A percentile compares a stretch with the other conserved stretches of the same genome.
phyloP scores from a whole-genome alignment of 2,329 filamentous ascomycete genomes.

The Claviceps fusiformis region DNA sequence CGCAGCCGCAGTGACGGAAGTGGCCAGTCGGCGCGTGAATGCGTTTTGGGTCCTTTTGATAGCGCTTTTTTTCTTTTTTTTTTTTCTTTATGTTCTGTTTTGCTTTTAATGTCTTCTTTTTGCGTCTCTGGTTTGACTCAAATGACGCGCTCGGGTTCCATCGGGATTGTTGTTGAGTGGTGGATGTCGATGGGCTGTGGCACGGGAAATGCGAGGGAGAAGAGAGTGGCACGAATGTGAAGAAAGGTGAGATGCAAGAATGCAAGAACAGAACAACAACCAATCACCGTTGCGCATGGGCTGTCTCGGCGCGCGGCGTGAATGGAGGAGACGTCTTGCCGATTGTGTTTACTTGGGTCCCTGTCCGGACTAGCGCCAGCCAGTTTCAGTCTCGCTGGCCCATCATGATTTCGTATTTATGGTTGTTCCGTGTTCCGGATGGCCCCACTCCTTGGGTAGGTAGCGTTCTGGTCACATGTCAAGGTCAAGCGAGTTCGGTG shows the following conservation, averaged over 20 bases:
- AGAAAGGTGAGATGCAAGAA: not conserved
- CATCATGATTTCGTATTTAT: conserved; percentile 2
- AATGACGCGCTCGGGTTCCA: not conserved
- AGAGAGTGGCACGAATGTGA: no score
- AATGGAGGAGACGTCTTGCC: not conserved
- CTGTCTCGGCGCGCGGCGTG: not conserved
- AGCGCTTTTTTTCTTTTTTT: not conserved
- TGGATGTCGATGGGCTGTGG: not conserved
- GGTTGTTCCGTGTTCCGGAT: conserved; percentile 4
- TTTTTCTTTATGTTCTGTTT: not conserved
- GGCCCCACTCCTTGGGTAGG: not conserved
- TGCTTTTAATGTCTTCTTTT: not conserved
- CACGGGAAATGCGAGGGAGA: conserved; percentile 1
- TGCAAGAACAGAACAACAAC: not conserved
- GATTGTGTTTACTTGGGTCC: conserved; percentile 17
- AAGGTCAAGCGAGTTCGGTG: not conserved
- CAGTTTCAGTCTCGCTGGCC: not conserved
- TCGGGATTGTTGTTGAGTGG: not conserved
- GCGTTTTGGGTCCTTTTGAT: not conserved
- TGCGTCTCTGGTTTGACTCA: conserved; percentile 3
- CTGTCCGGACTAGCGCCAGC: conserved; percentile 11
- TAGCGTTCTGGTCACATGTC: not conserved
- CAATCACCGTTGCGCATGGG: not conserved
- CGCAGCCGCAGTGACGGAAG: conserved; percentile 7
- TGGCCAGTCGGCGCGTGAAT: conserved; percentile 1